Conservation (phyloP, 2,329 filamentous ascomycete genomes). For the Hypoxylon sp. region DNA sequence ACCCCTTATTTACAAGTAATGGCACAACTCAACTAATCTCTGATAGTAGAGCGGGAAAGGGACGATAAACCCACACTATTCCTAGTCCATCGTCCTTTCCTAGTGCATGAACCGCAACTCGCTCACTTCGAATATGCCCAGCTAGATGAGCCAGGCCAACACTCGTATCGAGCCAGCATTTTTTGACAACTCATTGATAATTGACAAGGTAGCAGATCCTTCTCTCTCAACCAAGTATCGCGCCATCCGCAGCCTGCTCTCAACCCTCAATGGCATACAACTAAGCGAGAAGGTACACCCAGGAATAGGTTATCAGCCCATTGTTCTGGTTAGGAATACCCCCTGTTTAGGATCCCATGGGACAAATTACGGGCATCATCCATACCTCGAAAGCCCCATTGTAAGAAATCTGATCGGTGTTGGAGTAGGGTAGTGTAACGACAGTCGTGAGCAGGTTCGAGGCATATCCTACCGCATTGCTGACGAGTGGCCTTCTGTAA, state of each 20-base stretch:
- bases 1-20: not conserved
- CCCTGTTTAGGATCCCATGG: not conserved
- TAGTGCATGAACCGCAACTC: not conserved
- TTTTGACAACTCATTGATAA: not conserved
- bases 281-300: not conserved
- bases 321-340: not conserved
- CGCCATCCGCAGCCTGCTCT: not conserved
- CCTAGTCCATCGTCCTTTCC: not conserved
- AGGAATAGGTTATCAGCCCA: not conserved
- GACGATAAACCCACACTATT: not conserved
- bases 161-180: not conserved
- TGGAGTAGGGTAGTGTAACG: not conserved
- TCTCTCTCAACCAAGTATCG: not conserved
- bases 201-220: not conserved
- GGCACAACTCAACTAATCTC: conserved; percentile 6
- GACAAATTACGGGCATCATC: not conserved
- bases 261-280: not conserved
- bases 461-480: conserved; percentile 34
- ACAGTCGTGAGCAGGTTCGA: not conserved
- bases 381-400: not conserved
- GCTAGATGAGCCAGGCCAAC: not conserved
- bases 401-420: not conserved
- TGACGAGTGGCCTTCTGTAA: conserved; percentile 40
- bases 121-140: not conserved
- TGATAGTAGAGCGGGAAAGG: not conserved